Evolutionary conservation across 2,329 filamentous ascomycete species (phyloP).

Genomic region (Aspergillus unguis): DNA sequence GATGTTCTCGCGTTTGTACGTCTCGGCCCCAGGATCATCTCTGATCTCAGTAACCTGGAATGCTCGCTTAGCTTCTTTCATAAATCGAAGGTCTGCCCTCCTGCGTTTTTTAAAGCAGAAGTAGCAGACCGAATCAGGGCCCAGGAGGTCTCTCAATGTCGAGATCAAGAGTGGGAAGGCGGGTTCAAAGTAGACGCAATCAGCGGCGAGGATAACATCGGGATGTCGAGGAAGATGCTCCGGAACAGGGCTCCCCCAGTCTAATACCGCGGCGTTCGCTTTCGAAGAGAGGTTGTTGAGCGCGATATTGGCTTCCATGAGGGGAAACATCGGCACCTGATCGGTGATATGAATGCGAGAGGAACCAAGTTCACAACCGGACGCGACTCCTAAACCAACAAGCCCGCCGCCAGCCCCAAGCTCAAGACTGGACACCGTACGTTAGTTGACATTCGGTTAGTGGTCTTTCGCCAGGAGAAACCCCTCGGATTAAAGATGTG

Average conservation of each 20-base stretch:
- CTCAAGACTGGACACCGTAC: slow-evolving; percentile 65
- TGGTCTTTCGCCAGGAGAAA: background rate
- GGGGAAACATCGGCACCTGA: slow-evolving; percentile 74
- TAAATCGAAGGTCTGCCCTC: slow-evolving; percentile 72
- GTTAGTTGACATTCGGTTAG: slow-evolving; percentile 5
- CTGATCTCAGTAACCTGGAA: slow-evolving; percentile 62
- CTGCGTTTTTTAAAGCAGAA: slow-evolving; percentile 96
- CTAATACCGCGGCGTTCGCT: slow-evolving; percentile 68
- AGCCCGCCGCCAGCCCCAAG: slow-evolving; percentile 89
- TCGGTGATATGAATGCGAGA: slow-evolving; percentile 75
- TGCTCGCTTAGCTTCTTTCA: slow-evolving; percentile 65
- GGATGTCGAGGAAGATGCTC: slow-evolving; percentile 52
- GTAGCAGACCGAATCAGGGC: slow-evolving; percentile 63
- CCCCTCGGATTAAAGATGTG: background rate
- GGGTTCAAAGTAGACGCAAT: slow-evolving; percentile 96
- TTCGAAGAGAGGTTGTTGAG: slow-evolving; percentile 67
- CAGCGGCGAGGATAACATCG: slow-evolving; percentile 84
- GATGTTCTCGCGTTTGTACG: slow-evolving; percentile 38
- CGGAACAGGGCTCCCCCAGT: slow-evolving; percentile 62
- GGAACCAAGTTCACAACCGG: slow-evolving; percentile 51
- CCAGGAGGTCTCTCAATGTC: slow-evolving; percentile 72
- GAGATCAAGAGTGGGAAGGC: slow-evolving; percentile 82
- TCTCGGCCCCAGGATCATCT: slow-evolving; percentile 49
- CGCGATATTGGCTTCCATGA: slow-evolving; percentile 85
- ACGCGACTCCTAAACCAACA: slow-evolving; percentile 64